Evolutionary conservation across 768 basidiomycete genomes (phyloP), one percentile per base, ranked within the genome.

Genomic region (Coprinellus aureogranulatus): DNA sequence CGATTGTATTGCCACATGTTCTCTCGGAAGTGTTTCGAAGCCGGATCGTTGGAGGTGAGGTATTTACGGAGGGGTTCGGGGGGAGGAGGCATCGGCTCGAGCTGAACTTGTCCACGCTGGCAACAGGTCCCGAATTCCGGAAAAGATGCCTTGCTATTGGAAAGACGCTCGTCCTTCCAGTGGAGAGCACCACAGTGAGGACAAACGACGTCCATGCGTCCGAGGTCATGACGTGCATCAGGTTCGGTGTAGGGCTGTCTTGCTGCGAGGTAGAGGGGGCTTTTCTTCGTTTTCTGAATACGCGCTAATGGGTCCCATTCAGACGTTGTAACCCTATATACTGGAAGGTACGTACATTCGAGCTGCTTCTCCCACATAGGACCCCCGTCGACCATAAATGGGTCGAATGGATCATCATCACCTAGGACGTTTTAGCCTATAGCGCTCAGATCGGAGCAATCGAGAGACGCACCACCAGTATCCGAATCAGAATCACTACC

Each of bases 1-100:
- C 61, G 54, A 59, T 79, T 78, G 56, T 77, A 77, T 54, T 68
- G 66, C 20, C 71, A 68, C 10, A 77, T 75, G 27, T 77, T 59
- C 10, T 67, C 52, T 0, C 67, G 60, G 57, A 77, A 76, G 22
- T 70, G 54, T 5, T 48, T 53, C 2, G 66, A 49, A 2, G 51
- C 26, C 2, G 12, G 22, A 51, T 61, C 58, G 23, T 59, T 34
- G 1, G 48, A 40, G 27, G 60, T 61, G 3, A 65, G 60, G 3
- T 61, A 55, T 16, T 42, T 37, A 2, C 18, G 20, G 2, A 62
- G 53, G 3, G 34, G 40, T 20, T 53, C 31, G 26, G 44, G 53
- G 41, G 44, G 53, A 5, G 30, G 23, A 25, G 41, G 53, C 5
- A 44, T 9, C 22, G 39, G 40, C 11, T 12, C 18, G 11, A 62